A percentile compares a stretch with the other conserved stretches of the same genome.
Evolutionary conservation across 345 rosid species (phyloP).

Genomic region (Raphanus raphanistrum): DNA sequence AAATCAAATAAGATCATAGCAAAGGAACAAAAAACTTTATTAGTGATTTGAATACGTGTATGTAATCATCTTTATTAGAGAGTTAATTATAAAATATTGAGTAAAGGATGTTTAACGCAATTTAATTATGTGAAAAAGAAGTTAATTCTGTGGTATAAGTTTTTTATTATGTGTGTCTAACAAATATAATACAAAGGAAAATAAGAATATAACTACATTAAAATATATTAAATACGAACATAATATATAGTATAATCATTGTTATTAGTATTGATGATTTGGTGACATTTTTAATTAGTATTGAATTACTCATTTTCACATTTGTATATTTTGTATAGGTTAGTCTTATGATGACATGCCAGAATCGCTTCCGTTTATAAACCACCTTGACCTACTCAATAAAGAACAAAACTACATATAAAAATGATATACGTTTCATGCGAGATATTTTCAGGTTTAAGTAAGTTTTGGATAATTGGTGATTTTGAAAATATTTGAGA

Average conservation of each 20-base stretch:
- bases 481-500: too few species aligned
- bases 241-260: not conserved
- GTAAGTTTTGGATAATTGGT: too few species aligned
- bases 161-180: not conserved
- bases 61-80: constrained; percentile 10
- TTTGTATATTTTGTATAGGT: not conserved
- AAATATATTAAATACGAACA: not conserved
- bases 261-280: too few species aligned
- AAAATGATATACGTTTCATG: too few species aligned
- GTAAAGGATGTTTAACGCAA: not conserved
- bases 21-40: constrained; percentile 6
- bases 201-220: not conserved
- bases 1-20: constrained; percentile 31
- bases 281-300: not conserved
- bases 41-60: constrained; percentile 26
- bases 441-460: too few species aligned
- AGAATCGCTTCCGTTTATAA: not conserved
- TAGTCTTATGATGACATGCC: not conserved
- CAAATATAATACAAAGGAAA: not conserved
- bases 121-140: not conserved
- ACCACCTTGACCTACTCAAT: not conserved
- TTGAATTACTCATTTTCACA: not conserved
- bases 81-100: not conserved
- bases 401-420: not conserved
- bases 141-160: not conserved